These are phyloP conservation scores for Rhodotorula sp. DNA, from an alignment of 1,284 basidiomycete species.

Conservation along the genomic window DNA sequence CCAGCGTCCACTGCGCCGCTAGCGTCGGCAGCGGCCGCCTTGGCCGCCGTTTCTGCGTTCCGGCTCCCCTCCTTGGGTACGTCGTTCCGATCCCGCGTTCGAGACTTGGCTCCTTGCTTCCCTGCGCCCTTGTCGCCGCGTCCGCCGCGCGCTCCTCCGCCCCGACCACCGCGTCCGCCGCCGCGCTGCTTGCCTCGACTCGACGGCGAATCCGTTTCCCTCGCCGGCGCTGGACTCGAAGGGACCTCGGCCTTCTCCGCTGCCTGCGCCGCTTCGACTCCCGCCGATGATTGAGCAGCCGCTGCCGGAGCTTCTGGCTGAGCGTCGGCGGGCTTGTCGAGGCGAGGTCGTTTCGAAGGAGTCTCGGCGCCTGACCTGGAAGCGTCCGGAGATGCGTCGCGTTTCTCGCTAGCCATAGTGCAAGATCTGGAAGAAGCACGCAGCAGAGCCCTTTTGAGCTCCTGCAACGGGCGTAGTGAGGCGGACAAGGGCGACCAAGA, in stretches of 20 bases:
- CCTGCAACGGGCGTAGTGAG: neutral
- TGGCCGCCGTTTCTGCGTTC: constrained; percentile 4
- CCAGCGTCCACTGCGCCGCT: constrained; percentile 5
- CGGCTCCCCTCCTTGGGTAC: neutral
- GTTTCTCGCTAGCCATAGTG: constrained; percentile 13
- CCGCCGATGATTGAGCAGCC: neutral
- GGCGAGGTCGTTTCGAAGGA: constrained; percentile 29
- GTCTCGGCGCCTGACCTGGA: constrained; percentile 6
- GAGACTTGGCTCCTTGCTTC: constrained; percentile 16
- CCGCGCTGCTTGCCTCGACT: constrained; percentile 13
- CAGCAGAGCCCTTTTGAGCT: neutral
- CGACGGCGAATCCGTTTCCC: constrained; percentile 34
- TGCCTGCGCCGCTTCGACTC: neutral
- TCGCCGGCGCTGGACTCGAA: constrained; percentile 13
- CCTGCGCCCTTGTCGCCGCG: constrained; percentile 7
- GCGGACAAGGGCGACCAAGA: neutral
- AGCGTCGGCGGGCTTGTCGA: constrained; percentile 8
- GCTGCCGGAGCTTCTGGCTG: neutral
- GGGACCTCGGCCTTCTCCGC: constrained; percentile 1
- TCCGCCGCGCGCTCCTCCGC: constrained; percentile 4
- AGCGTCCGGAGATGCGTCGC: constrained; percentile 13
- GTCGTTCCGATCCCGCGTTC: constrained; percentile 22
- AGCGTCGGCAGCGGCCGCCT: constrained; percentile 17
- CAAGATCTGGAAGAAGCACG: neutral
- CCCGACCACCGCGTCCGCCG: constrained; percentile 4